Conservation (phyloP, 1,139 yeast species). For the Hyphopichia fennica region DNA sequence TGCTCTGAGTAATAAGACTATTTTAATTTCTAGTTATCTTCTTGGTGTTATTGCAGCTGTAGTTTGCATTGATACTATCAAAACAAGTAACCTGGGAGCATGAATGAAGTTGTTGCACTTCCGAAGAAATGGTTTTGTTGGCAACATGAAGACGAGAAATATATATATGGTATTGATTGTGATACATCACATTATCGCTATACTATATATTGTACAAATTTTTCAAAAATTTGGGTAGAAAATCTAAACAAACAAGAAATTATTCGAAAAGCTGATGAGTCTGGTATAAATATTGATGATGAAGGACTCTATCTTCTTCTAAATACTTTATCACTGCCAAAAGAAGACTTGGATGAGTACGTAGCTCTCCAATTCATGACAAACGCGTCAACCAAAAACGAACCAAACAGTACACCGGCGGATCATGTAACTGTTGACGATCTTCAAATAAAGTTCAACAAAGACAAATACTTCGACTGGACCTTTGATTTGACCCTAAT, state of each 20-base stretch:
- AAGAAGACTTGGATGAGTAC: not conserved
- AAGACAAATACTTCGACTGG: conserved; percentile 22
- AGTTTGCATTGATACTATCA: too few species aligned
- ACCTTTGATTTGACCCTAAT: conserved; percentile 15
- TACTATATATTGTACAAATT: conserved; percentile 1
- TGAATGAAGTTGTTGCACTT: not conserved
- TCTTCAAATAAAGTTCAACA: not conserved
- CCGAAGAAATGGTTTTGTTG: not conserved
- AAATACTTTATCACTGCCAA: not conserved
- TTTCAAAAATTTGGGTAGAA: not conserved
- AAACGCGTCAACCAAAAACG: not conserved
- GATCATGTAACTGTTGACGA: not conserved
- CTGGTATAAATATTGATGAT: not conserved
- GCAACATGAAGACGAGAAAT: not conserved
- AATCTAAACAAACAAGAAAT: not conserved
- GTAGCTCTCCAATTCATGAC: not conserved
- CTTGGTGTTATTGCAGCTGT: too few species aligned
- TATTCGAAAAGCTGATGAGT: not conserved
- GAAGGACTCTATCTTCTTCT: not conserved
- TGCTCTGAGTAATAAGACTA: too few species aligned
- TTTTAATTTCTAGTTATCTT: too few species aligned
- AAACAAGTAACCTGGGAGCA: too few species aligned
- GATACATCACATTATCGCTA: not conserved
- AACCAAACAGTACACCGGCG: not conserved
- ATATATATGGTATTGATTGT: conserved; percentile 1